These are phyloP conservation scores for Neocatenulostroma microsporum DNA, from an alignment of 2,329 filamentous ascomycete genomes.

Conservation along the genomic window DNA sequence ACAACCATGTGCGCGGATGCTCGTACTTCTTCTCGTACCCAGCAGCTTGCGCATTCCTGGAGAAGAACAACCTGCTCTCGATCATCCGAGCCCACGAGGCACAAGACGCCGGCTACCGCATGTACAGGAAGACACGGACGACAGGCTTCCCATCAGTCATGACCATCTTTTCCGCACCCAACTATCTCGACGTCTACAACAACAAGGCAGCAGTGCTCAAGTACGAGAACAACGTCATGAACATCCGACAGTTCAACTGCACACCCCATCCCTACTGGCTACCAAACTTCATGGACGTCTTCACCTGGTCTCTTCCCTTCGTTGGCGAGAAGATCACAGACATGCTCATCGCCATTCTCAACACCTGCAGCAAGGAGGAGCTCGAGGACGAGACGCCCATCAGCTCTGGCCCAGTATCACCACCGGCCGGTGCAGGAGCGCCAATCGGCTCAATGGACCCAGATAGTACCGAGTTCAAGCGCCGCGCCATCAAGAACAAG, in stretches of 20 bases:
- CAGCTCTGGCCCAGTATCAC: conserved; percentile 64
- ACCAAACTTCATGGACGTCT: conserved; percentile 99
- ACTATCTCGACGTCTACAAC: conserved; percentile 99
- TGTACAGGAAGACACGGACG: conserved; percentile 97
- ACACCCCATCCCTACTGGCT: conserved; percentile 99
- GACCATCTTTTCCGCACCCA: conserved; percentile 99
- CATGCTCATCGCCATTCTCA: conserved; percentile 97
- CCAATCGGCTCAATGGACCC: conserved; percentile 51
- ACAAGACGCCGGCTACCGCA: conserved; percentile 95
- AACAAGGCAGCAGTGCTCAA: conserved; percentile 99
- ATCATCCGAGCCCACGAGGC: conserved; percentile 97
- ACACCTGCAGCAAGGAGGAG: conserved; percentile 97
- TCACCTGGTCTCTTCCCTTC: conserved; percentile 99
- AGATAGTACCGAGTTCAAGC: conserved; percentile 86
- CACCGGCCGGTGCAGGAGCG: conserved; percentile 46
- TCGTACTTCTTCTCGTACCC: conserved; percentile 99
- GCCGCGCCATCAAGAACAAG: conserved; percentile 98
- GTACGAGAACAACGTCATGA: conserved; percentile 99
- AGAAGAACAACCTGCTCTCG: conserved; percentile 97
- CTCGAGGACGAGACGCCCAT: conserved; percentile 80
- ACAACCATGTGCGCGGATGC: conserved; percentile 97
- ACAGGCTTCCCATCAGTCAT: conserved; percentile 98
- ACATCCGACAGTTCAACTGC: conserved; percentile 99
- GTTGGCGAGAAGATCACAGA: conserved; percentile 98
- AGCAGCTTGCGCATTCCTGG: conserved; percentile 90